Base-by-base conservation (phyloP, 2,329 filamentous ascomycete species). In the Talaromyces sp. region DNA sequence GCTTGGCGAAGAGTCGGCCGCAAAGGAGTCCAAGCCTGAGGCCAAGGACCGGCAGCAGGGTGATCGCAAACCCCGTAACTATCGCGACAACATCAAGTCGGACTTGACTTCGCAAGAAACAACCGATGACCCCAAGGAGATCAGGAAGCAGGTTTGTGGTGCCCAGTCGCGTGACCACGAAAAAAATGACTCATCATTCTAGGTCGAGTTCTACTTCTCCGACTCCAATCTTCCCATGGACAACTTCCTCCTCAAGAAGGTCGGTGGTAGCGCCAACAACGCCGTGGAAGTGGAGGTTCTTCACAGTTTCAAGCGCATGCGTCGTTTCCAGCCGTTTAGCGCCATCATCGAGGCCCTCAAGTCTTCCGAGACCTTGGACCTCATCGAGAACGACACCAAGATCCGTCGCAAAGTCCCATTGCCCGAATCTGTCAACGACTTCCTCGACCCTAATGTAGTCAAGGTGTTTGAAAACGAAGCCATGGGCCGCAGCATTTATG, bases 141-240 rank as follows among this genome's bases (percentile, higher is more conserved):
- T 97, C 70, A 89, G 91, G 74, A 88, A 88, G 72, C 93, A 96
- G 83, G 90, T 91, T 80, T 73, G 74, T 64, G 28, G 49, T 57
- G 44, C 19, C 10, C 19, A 3, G 22, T 47, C 44, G 44, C 44
- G 44, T 47, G 9, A 22, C 44, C 44, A 9, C 44, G 44, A 22
- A 10, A 13, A 19, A 13, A 47, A 15, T 47, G 44, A 47, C 44
- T 47, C 7, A 22, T 9, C 9, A 25, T 25, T 57, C 32, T 67
- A 96, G 89, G 91, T 96, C 69, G 92, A 97, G 74, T 97, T 96
- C 77, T 97, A 97, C 83, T 96, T 97, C 78, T 90, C 90, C 70
- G 90, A 96, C 75, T 90, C 88, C 71, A 97, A 97, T 78, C 85
- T 99, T 42, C 88, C 89, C 57, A 87, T 86, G 70, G 96, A 99